Evolutionary conservation across 106 monocot species (phyloP).

Genomic region (Phalaenopsis aphrodite): DNA sequence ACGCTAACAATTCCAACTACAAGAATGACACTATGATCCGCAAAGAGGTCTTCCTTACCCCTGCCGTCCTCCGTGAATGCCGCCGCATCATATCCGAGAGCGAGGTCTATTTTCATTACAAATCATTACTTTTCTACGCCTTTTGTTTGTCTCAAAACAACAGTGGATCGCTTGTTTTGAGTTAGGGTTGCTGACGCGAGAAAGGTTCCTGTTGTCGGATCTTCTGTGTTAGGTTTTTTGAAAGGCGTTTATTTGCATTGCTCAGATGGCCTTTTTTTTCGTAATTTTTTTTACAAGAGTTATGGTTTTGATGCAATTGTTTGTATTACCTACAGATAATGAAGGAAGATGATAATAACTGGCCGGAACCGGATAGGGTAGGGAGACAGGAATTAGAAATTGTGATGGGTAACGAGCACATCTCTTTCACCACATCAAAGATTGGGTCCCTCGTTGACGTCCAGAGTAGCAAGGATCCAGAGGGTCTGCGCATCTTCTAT

Average conservation of each 20-base stretch:
- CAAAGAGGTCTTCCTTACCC: slow-evolving; percentile 90
- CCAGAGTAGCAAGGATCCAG: slow-evolving; percentile 87
- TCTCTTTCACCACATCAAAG: slow-evolving; percentile 95
- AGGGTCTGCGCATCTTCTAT: slow-evolving; percentile 87
- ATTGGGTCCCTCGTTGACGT: slow-evolving; percentile 96
- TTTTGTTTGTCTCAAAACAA: neutral
- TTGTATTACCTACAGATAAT: slow-evolving; percentile 47
- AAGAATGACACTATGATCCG: slow-evolving; percentile 99
- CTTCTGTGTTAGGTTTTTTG: neutral
- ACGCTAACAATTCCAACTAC: slow-evolving; percentile 99
- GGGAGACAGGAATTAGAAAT: slow-evolving; percentile 97
- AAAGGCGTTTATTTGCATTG: neutral
- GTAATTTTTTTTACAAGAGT: neutral
- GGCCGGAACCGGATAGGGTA: slow-evolving; percentile 91
- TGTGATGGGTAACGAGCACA: slow-evolving; percentile 96
- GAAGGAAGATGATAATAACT: slow-evolving; percentile 96
- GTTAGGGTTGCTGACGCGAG: slow-evolving; percentile 6
- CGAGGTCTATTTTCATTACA: slow-evolving; percentile 34
- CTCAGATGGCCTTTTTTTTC: neutral
- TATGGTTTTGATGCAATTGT: neutral
- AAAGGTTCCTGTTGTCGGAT: neutral
- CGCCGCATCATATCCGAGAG: slow-evolving; percentile 82
- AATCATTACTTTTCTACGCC: neutral
- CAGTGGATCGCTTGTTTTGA: neutral
- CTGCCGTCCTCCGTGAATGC: slow-evolving; percentile 87